Percentiles rank a stretch among this genome's conserved stretches.
These are phyloP conservation scores for Magnolia changhungtana DNA, from an alignment of 164 flowering plant species.

Conservation along the genomic window DNA sequence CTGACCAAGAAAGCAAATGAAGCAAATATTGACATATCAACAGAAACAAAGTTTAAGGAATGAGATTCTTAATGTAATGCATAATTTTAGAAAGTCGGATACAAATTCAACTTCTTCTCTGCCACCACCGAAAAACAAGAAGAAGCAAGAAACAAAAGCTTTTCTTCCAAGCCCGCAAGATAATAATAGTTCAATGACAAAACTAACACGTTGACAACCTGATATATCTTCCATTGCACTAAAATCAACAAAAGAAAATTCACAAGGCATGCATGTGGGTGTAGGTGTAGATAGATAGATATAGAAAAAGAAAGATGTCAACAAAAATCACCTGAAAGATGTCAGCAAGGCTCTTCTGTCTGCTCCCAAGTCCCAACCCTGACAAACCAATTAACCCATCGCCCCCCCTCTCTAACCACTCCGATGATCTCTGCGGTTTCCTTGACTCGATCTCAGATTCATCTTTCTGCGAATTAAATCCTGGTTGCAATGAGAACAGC, in stretches of 20 bases:
- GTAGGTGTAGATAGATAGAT: not conserved
- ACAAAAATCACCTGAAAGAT: constrained; percentile 67
- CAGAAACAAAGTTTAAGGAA: not conserved
- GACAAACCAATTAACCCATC: constrained; percentile 75
- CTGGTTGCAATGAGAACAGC: constrained; percentile 48
- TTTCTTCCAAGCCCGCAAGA: not conserved
- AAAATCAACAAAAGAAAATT: not conserved
- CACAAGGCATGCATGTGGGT: not conserved
- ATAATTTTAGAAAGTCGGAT: not conserved
- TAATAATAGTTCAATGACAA: not conserved
- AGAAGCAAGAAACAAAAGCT: not conserved
- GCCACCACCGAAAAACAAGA: not conserved
- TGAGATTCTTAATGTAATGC: not conserved
- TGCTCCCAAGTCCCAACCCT: constrained; percentile 58
- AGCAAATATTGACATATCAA: not conserved
- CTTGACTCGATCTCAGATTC: constrained; percentile 24
- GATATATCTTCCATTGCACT: not conserved
- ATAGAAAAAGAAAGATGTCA: constrained; percentile 45
- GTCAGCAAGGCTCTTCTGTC: constrained; percentile 69
- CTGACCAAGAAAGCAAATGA: no score
- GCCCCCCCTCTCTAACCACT: constrained; percentile 51
- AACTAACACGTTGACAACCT: not conserved
- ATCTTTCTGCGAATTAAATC: constrained; percentile 32
- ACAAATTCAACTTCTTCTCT: not conserved
- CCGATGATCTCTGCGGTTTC: constrained; percentile 22